phyloP scores from a whole-genome alignment of 768 basidiomycete species.

The Termitomyces sp. region DNA sequence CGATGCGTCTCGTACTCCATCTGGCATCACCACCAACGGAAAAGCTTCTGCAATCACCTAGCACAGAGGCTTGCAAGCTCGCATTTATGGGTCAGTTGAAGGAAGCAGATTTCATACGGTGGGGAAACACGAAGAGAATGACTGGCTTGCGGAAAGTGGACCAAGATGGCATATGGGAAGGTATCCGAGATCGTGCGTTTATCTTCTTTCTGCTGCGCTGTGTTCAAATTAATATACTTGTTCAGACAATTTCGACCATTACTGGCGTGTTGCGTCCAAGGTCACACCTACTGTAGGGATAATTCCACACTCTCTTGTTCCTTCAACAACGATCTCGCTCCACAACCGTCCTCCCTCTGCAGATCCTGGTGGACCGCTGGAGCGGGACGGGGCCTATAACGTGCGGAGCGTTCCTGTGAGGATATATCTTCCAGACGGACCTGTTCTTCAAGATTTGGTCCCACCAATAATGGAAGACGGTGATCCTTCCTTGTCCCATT shows the following conservation, averaged over 20 bases:
- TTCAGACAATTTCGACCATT: constrained; percentile 93
- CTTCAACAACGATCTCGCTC: constrained; percentile 51
- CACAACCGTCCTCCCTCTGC: constrained; percentile 62
- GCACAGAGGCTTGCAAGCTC: constrained; percentile 83
- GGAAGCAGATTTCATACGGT: constrained; percentile 95
- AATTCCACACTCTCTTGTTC: constrained; percentile 50
- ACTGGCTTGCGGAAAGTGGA: constrained; percentile 87
- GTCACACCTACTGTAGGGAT: constrained; percentile 78
- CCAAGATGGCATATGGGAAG: constrained; percentile 97
- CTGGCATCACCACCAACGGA: constrained; percentile 84
- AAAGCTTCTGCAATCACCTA: constrained; percentile 76
- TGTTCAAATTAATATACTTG: constrained; percentile 2
- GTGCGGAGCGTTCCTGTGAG: constrained; percentile 87
- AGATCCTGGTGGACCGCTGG: constrained; percentile 47
- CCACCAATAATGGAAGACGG: constrained; percentile 78
- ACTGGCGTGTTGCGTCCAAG: constrained; percentile 91
- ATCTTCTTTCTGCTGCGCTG: neutral
- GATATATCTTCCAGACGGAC: constrained; percentile 86
- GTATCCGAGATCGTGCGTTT: constrained; percentile 85
- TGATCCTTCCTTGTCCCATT: constrained; percentile 18
- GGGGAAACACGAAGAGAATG: constrained; percentile 94
- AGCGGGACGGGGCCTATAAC: constrained; percentile 82
- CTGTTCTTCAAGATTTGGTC: constrained; percentile 86
- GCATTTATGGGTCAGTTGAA: constrained; percentile 95
- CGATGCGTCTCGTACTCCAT: constrained; percentile 80